Evolutionary conservation across 2,329 filamentous ascomycete species (phyloP).

Genomic region (Metarhizium brunneum): DNA sequence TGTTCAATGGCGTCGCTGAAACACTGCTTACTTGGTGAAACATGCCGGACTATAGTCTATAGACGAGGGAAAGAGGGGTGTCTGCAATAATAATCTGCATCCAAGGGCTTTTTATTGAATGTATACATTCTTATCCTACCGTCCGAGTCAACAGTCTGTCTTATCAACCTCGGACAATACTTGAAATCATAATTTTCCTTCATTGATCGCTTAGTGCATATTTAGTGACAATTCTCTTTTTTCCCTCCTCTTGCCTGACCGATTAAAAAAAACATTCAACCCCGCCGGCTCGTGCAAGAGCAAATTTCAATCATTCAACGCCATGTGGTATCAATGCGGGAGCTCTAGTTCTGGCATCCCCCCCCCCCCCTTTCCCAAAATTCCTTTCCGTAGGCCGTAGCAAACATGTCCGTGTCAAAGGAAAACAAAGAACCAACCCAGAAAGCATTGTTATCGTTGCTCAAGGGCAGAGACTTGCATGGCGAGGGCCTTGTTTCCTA

Average conservation of each 20-base stretch:
- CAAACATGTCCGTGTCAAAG: not conserved
- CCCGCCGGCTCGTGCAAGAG: not conserved
- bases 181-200: not conserved
- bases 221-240: not conserved
- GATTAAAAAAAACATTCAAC: not conserved
- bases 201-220: not conserved
- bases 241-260: not conserved
- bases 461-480: conserved; percentile 3
- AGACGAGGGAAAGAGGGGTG: too few relatives aligned
- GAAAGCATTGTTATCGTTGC: not conserved
- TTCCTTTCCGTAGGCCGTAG: not conserved
- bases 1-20: too few relatives aligned
- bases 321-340: not conserved
- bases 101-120: not conserved
- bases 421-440: not conserved
- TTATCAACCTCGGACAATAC: not conserved
- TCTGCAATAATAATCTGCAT: too few relatives aligned
- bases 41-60: too few relatives aligned
- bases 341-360: not conserved
- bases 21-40: too few relatives aligned
- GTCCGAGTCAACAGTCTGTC: not conserved
- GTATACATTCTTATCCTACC: not conserved
- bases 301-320: not conserved
- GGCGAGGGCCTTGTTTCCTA: conserved; percentile 55
- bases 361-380: not conserved